Base-by-base conservation (phyloP, 805 yeast genomes). In the Hanseniaspora clermontiae region DNA sequence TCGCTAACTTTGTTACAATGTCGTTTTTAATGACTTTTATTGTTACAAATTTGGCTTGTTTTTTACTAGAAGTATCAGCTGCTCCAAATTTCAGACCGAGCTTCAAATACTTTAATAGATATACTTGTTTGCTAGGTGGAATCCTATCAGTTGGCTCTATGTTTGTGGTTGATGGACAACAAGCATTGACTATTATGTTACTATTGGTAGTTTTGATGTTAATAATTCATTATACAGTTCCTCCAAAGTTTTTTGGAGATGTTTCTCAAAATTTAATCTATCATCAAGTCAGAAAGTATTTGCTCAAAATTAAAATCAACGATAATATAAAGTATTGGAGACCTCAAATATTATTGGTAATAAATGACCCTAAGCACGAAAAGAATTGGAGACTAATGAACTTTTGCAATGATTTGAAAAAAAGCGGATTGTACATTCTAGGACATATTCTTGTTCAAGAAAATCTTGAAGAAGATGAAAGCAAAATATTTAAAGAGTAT, bases 11-110 rank as follows among this genome's bases (percentile, higher is more conserved):
- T 63, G 91, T 93, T 59, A 91, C 97, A 1, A 89, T 95, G 97
- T 96, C 98, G 0, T 91, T 89, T 64, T 74, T 93, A 53, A 87
- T 91, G 93, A 93, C 99, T 0, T 93, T 93, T 64, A 83, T 91
- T 49, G 96, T 91, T 2, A 89, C 95, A 38, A 93, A 93, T 64
- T 69, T 91, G 60, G 97, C 98, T 2, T 95, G 98, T 67, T 89
- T 91, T 65, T 69, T 93, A 54, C 74, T 93, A 62, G 84, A 83
- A 60, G 71, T 93, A 5, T 91, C 96, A 0, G 80, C 96, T 0
- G 98, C 98, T 5, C 98, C 99, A n/a, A 93, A 95, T 67, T 93
- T 93, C 70, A 75, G 99, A 64, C 99, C 99, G 4, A 87, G 96
- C 3, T 93, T 93, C 75, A 83, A 79, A 58, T 93, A 83, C 64